A percentile compares a stretch with the other conserved stretches of the same genome.
Evolutionary conservation across 2,329 filamentous ascomycete species (phyloP).

Genomic region (Keithomyces neogunnii): DNA sequence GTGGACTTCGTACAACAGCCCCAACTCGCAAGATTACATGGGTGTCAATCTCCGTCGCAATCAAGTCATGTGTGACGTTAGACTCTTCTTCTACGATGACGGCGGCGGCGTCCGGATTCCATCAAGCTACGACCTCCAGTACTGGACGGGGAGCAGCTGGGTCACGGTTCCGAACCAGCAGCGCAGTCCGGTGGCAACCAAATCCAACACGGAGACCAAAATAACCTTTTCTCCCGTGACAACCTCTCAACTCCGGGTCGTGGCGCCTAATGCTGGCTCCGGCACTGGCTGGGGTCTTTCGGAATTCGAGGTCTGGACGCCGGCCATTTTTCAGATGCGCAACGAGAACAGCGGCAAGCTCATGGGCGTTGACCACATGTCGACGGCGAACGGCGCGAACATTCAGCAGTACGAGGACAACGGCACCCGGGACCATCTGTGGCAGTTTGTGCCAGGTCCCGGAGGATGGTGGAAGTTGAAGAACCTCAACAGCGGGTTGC

Average conservation of each 20-base stretch:
- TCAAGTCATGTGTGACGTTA: conserved; percentile 23
- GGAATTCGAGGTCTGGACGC: conserved; percentile 24
- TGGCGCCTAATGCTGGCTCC: conserved; percentile 21
- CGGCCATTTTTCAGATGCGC: conserved; percentile 11
- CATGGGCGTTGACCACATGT: conserved; percentile 8
- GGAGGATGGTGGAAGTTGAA: conserved; percentile 10
- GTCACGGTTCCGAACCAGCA: background rate
- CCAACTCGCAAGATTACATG: conserved; percentile 20
- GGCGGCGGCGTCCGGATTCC: conserved; percentile 20
- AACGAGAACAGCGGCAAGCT: conserved; percentile 11
- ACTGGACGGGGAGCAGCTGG: conserved; percentile 6
- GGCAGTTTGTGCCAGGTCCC: conserved; percentile 4
- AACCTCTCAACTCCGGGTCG: conserved; percentile 16
- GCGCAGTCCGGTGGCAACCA: background rate
- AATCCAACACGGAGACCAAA: conserved; percentile 20
- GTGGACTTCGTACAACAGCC: conserved; percentile 27
- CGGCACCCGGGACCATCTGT: conserved; percentile 9
- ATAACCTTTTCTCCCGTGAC: conserved; percentile 17
- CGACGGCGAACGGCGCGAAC: conserved; percentile 7
- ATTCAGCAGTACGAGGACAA: conserved; percentile 11
- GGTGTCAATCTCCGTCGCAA: conserved; percentile 9
- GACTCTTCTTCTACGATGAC: conserved; percentile 23
- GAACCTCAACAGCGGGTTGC: conserved; percentile 9
- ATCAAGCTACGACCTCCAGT: conserved; percentile 10
- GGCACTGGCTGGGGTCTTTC: conserved; percentile 19